phyloP scores from a whole-genome alignment of 1,284 basidiomycete species.

The Peniophora sp. region DNA sequence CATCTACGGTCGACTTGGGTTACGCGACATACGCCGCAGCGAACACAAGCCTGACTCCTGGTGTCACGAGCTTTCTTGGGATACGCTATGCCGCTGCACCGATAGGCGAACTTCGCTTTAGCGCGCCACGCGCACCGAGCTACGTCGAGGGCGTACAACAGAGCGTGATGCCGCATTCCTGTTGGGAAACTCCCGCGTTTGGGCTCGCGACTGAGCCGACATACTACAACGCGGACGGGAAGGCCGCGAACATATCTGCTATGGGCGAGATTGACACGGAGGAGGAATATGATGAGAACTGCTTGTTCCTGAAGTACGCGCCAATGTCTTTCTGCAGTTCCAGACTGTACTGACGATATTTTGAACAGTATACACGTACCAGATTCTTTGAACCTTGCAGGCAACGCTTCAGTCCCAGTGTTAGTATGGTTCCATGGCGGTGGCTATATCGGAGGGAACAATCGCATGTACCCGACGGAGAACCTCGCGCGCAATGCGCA shows the following conservation, averaged over 20 bases:
- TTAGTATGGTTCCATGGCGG: conserved; percentile 37
- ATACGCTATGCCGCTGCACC: conserved; percentile 10
- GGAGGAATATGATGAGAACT: conserved; percentile 22
- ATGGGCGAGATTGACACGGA: background rate
- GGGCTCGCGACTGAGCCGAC: too few species aligned
- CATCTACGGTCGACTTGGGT: background rate
- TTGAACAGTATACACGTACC: too few species aligned
- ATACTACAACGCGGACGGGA: too few species aligned
- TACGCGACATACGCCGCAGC: background rate
- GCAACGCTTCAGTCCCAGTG: conserved; percentile 24
- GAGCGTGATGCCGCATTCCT: conserved; percentile 5
- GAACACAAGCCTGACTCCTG: background rate
- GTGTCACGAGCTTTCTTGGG: conserved; percentile 8
- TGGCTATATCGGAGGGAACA: conserved; percentile 12
- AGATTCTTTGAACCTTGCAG: too few species aligned
- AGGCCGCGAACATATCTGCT: background rate
- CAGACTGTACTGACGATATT: too few species aligned
- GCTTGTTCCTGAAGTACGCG: conserved; percentile 32
- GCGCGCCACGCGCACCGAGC: conserved; percentile 6
- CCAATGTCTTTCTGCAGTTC: too few species aligned
- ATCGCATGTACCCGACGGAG: conserved; percentile 1
- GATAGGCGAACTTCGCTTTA: conserved; percentile 6
- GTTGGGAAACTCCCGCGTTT: too few species aligned
- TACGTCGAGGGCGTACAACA: conserved; percentile 4
- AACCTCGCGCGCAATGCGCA: conserved; percentile 12